These are phyloP conservation scores for Rubia occidens DNA, from an alignment of 305 asterid genomes.

Conservation along the genomic window DNA sequence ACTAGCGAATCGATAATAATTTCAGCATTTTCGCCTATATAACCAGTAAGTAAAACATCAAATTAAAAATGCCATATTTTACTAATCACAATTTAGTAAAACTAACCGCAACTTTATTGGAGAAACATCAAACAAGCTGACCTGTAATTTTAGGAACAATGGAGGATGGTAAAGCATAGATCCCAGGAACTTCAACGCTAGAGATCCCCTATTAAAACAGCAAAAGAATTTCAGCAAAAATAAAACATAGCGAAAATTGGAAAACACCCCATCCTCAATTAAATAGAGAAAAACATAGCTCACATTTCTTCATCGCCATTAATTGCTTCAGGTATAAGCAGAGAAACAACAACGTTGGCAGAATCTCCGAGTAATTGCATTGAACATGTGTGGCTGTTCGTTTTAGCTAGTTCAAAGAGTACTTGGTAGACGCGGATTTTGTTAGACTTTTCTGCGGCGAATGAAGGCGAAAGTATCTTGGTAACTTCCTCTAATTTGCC, in stretches of 20 bases:
- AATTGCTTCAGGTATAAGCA: conserved; percentile 29
- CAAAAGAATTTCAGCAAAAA: neutral
- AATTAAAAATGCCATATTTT: conserved; percentile 7
- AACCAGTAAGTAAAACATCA: conserved; percentile 15
- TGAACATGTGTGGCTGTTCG: conserved; percentile 28
- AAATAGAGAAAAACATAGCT: neutral
- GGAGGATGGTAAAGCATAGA: conserved; percentile 64
- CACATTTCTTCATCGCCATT: conserved; percentile 55
- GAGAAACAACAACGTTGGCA: conserved; percentile 28
- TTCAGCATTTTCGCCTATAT: conserved; percentile 43
- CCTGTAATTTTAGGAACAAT: conserved; percentile 44
- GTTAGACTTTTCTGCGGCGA: neutral
- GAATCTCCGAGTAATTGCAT: conserved; percentile 37
- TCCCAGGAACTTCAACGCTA: conserved; percentile 77
- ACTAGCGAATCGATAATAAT: conserved; percentile 46
- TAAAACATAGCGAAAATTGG: neutral
- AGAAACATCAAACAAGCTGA: conserved; percentile 14
- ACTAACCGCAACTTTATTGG: neutral
- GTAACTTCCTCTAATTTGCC: conserved; percentile 44
- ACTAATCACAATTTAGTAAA: neutral
- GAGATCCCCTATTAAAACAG: conserved; percentile 43
- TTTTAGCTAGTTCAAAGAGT: conserved; percentile 37
- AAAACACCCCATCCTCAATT: neutral
- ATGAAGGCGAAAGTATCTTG: conserved; percentile 22
- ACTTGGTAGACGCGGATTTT: conserved; percentile 42